Percentiles rank a stretch among this genome's conserved stretches.
These are phyloP conservation scores for Calvatia gigantea DNA, from an alignment of 768 basidiomycete genomes.

Conservation along the genomic window DNA sequence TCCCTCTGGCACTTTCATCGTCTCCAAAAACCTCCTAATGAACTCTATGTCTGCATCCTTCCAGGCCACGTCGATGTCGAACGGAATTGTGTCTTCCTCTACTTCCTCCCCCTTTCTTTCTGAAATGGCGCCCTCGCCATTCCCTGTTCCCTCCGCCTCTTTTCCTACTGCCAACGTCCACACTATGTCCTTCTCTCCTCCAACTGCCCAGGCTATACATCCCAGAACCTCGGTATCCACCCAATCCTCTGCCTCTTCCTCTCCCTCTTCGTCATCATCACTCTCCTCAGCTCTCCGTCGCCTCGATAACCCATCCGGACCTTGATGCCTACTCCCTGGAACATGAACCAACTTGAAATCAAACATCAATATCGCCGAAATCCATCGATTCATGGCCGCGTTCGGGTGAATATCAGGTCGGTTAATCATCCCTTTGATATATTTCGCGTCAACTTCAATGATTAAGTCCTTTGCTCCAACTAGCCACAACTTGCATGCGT, in stretches of 20 bases:
- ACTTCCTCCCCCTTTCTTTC: background rate
- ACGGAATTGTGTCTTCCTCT: background rate
- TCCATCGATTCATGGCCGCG: conserved; percentile 39
- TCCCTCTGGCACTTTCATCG: background rate
- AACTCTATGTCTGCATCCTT: background rate
- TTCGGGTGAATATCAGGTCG: conserved; percentile 34
- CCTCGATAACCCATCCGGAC: conserved; percentile 36
- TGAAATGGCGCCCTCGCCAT: background rate
- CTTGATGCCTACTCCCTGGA: conserved; percentile 26
- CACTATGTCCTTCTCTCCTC: background rate
- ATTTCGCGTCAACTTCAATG: conserved; percentile 35
- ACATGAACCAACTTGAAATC: conserved; percentile 35
- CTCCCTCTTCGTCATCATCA: conserved; percentile 18
- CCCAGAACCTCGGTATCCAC: conserved; percentile 14
- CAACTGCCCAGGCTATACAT: conserved; percentile 3
- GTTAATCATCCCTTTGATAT: conserved; percentile 40
- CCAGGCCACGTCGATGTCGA: background rate
- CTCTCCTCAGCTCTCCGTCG: conserved; percentile 13
- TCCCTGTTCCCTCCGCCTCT: background rate
- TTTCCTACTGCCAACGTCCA: background rate
- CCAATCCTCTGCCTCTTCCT: conserved; percentile 19
- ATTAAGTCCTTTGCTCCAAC: conserved; percentile 22
- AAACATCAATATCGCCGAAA: conserved; percentile 33
- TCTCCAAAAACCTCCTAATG: conserved; percentile 10
- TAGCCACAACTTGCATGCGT: conserved; percentile 9